These are phyloP conservation scores for Mollisiaceae sp. DNA, from an alignment of 2,329 filamentous ascomycete species.

Conservation along the genomic window DNA sequence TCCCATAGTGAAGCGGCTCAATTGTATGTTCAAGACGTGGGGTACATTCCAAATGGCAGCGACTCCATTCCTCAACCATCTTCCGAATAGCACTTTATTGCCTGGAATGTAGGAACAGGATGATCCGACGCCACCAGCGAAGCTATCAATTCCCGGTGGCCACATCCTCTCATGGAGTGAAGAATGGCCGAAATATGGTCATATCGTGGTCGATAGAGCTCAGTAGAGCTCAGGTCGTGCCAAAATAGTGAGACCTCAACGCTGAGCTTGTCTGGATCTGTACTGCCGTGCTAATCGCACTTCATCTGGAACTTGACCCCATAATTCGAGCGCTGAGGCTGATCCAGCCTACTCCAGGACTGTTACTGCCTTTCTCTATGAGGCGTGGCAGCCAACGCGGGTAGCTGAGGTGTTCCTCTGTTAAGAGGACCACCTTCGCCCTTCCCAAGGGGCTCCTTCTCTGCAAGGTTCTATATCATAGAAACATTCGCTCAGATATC, in stretches of 20 bases:
- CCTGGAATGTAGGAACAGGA: slow-evolving; percentile 3
- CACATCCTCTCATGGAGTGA: background rate
- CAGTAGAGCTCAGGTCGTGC: background rate
- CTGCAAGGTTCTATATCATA: slow-evolving; percentile 33
- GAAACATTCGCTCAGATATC: slow-evolving; percentile 16
- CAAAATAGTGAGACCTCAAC: slow-evolving; percentile 19
- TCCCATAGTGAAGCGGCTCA: background rate
- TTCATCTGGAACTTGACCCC: slow-evolving; percentile 21
- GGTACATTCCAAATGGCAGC: slow-evolving; percentile 3
- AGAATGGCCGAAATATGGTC: background rate
- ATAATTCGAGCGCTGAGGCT: slow-evolving; percentile 30
- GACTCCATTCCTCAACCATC: slow-evolving; percentile 1
- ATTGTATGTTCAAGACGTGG: background rate
- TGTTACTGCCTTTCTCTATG: slow-evolving; percentile 12
- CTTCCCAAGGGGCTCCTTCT: slow-evolving; percentile 32
- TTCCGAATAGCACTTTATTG: background rate
- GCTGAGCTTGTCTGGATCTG: slow-evolving; percentile 2
- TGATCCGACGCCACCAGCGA: background rate
- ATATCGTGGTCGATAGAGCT: background rate
- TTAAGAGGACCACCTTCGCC: slow-evolving; percentile 32
- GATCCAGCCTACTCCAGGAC: slow-evolving; percentile 32
- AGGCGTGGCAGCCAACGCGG: slow-evolving; percentile 12
- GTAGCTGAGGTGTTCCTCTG: slow-evolving; percentile 9
- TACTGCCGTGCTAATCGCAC: background rate
- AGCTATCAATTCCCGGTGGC: background rate